A percentile compares a stretch with the other conserved stretches of the same genome.
These are phyloP conservation scores for Eudorina sp. DNA, from an alignment of 139 green algal genomes.

Conservation along the genomic window DNA sequence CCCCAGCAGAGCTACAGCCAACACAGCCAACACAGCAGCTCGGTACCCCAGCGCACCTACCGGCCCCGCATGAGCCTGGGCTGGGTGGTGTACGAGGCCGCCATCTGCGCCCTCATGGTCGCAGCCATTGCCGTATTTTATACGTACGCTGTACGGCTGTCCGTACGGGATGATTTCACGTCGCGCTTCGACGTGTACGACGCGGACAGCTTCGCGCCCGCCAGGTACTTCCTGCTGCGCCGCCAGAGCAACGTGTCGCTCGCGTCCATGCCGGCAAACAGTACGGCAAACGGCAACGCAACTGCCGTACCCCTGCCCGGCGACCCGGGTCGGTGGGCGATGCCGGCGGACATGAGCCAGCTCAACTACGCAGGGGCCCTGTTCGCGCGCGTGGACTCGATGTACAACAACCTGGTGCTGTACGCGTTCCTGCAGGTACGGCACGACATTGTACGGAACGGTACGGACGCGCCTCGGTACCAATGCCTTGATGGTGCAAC, in stretches of 20 bases:
- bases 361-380: slow-evolving; percentile 20
- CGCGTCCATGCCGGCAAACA: not conserved
- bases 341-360: slow-evolving; percentile 14
- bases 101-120: slow-evolving; percentile 47
- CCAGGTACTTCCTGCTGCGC: slow-evolving; percentile 37
- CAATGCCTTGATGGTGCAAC: too few relatives aligned
- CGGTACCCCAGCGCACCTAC: too few relatives aligned
- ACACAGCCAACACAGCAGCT: too few relatives aligned
- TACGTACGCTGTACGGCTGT: slow-evolving; percentile 11
- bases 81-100: slow-evolving; percentile 50
- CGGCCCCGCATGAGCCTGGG: slow-evolving; percentile 6
- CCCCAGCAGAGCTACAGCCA: too few relatives aligned
- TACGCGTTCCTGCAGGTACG: slow-evolving; percentile 46
- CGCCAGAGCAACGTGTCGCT: too few relatives aligned
- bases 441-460: too few relatives aligned
- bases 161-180: slow-evolving; percentile 10
- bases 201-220: not conserved
- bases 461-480: too few relatives aligned
- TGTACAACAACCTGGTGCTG: slow-evolving; percentile 32
- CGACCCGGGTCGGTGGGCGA: slow-evolving; percentile 27
- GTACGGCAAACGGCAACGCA: not conserved
- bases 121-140: slow-evolving; percentile 41
- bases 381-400: slow-evolving; percentile 2
- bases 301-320: not conserved
- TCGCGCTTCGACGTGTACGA: slow-evolving; percentile 48